Percentiles rank a stretch among this genome's conserved stretches.
phyloP scores from a whole-genome alignment of 805 yeast species.

The Cyberlindnera euphorbiiphila region DNA sequence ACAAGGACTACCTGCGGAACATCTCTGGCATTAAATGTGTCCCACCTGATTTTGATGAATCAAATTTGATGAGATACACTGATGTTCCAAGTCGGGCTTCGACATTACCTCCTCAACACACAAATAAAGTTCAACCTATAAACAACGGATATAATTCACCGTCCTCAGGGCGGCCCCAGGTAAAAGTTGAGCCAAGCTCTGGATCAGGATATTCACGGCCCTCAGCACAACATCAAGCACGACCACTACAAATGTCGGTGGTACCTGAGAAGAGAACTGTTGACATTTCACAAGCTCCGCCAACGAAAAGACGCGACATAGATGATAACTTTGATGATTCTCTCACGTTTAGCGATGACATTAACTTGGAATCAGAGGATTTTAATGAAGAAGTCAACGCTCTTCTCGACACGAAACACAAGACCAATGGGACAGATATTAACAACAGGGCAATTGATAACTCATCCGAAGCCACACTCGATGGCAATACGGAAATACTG shows the following conservation, averaged over 20 bases:
- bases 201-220: no score
- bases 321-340: slow-evolving; percentile 49
- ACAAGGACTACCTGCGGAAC: slow-evolving; percentile 55
- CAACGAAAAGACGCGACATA: slow-evolving; percentile 14
- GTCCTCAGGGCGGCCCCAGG: no score
- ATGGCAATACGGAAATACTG: no score
- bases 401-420: slow-evolving; percentile 20
- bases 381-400: slow-evolving; percentile 29
- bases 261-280: slow-evolving; percentile 21
- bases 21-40: slow-evolving; percentile 40
- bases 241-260: background rate
- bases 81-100: slow-evolving; percentile 18
- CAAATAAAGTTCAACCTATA: background rate
- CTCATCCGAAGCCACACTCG: background rate
- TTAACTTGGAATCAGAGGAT: slow-evolving; percentile 36
- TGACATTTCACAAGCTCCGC: slow-evolving; percentile 4
- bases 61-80: slow-evolving; percentile 35
- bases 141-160: background rate
- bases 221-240: slow-evolving; percentile 5
- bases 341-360: slow-evolving; percentile 47
- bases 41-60: slow-evolving; percentile 43
- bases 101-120: slow-evolving; percentile 13
- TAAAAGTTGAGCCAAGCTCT: no score
- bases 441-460: no score
- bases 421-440: slow-evolving; percentile 11